Base-by-base conservation (phyloP, 1,284 basidiomycete species). In the Laetiporus sulphureus region DNA sequence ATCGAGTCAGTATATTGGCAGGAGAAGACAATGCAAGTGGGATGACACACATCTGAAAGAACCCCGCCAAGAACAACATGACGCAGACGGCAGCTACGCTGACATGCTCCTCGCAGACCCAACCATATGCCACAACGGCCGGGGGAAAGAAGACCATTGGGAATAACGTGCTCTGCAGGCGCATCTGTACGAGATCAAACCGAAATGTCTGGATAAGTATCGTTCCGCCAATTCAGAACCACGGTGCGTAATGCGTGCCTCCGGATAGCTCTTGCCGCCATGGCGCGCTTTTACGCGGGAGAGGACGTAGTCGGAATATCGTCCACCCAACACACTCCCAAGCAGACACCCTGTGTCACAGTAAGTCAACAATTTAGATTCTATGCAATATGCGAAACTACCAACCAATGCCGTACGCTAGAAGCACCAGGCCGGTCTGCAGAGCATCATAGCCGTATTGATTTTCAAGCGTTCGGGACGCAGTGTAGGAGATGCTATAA, bases 251-350 rank as follows among this genome's bases (percentile, higher is more conserved):
- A 16, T 23, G 42, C 66, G 53, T 43, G 81, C 85, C 71, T 91
- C 88, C 3, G 88, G 77, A 40, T 70, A 67, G 42, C 70, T 68
- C 25, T 71, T 63, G 1, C 83, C 86, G 1, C 73, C 76, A 48
- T 85, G 83, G 34, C 67, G 62, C 15, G 63, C 67, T 47, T 74
- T 83, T 40, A 85, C 61, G 32, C 67, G 67, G 4, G 61, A 57
- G 23, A 91, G 66, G 22, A 80, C 68, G 33, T 65, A 60, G 59
- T 94, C 91, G 2, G 83, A 88, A 67, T 79, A 89, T 8, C 79
- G 69, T 0, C 91, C 91, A 7, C 91, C 91, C 0, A 83, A 48
- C 5, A 91, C 49, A 45, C 79, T 84, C 3, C 91, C 91, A 2
- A 65, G 55, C 22, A 89, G 68, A 47, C n/a, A n/a, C n/a, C n/a